Evolutionary conservation across 176 grass and related monocot species (phyloP).

Genomic region (Alopecurus myosuroides): DNA sequence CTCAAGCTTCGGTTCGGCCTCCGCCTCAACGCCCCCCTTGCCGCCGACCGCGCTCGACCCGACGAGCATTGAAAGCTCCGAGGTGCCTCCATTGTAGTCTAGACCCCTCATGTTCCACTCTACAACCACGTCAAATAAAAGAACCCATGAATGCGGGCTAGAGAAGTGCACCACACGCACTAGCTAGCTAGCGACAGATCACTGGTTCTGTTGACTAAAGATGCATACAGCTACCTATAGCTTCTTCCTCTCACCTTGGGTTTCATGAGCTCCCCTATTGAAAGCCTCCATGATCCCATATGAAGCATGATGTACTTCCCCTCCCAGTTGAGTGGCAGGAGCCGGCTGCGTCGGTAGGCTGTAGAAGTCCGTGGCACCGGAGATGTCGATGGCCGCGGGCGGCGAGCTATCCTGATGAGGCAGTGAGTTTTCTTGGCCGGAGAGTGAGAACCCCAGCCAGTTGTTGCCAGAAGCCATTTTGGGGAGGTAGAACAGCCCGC

Average conservation of each 20-base stretch:
- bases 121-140: constrained; percentile 46
- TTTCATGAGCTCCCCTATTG: constrained; percentile 37
- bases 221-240: not conserved
- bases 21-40: constrained; percentile 29
- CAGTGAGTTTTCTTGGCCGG: constrained; percentile 50
- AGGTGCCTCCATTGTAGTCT: constrained; percentile 61
- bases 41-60: constrained; percentile 58
- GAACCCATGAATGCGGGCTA: not conserved
- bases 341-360: constrained; percentile 13
- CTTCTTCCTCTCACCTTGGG: constrained; percentile 33
- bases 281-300: constrained; percentile 53
- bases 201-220: not conserved
- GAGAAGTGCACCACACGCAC: constrained; percentile 8
- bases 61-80: constrained; percentile 91
- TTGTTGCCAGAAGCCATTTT: constrained; percentile 66
- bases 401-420: constrained; percentile 35
- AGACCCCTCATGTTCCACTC: constrained; percentile 86
- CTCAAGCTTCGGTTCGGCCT: constrained; percentile 79
- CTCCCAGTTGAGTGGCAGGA: constrained; percentile 31
- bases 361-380: constrained; percentile 41
- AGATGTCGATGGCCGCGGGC: constrained; percentile 35
- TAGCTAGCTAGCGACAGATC: not conserved
- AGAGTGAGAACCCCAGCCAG: constrained; percentile 75
- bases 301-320: constrained; percentile 26
- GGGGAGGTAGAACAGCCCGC: constrained; percentile 8